Base-by-base conservation (phyloP, 306 rosid species). In the Lathyrus oleraceus region DNA sequence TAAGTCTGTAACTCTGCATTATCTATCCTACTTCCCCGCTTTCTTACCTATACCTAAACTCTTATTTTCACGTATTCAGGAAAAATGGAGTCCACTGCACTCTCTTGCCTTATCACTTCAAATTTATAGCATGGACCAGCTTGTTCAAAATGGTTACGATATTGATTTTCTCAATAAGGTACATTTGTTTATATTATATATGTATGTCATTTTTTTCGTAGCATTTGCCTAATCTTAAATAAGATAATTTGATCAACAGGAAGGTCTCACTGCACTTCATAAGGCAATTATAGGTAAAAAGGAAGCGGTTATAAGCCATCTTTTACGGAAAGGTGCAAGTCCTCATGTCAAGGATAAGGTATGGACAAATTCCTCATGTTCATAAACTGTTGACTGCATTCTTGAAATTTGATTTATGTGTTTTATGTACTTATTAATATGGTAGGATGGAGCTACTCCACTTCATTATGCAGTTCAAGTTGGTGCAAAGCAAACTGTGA, bases 391-490 rank as follows among this genome's bases (percentile, higher is more conserved):
- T 56, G 32, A 25, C 44, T 51, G 53, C 47, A 9, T 62, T 77
- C 21, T 67, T 61, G 14, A 69, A 53, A 32, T 52, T 65, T 36
- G 65, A 69, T 21, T 21, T 39, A 16, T 51, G 69, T 58, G 71
- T 71, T 69, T 69, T 73, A 35, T 78, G 23, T 60, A 23, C 61
- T 67, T 78, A 27, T 75, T 23, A 19, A 36, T 65, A 44, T 80
- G 65, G 78, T 76, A 94, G 98, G 92, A 90, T 84, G 98, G 97
- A 54, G 96, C 98, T 74, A 84, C 98, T 54, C 89, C 95, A 47
- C 98, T 94, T 75, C 98, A 94, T 84, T 90, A 87, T 73, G 98
- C 98, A 65, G 91, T 86, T 78, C 92, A 94, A 80, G 96, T 90
- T 75, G 97, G 98, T 74, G 87, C 90, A 68, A 84, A 82, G 89